These are phyloP conservation scores for Spathaspora gorwiae DNA, from an alignment of 805 yeast genomes.

Conservation along the genomic window DNA sequence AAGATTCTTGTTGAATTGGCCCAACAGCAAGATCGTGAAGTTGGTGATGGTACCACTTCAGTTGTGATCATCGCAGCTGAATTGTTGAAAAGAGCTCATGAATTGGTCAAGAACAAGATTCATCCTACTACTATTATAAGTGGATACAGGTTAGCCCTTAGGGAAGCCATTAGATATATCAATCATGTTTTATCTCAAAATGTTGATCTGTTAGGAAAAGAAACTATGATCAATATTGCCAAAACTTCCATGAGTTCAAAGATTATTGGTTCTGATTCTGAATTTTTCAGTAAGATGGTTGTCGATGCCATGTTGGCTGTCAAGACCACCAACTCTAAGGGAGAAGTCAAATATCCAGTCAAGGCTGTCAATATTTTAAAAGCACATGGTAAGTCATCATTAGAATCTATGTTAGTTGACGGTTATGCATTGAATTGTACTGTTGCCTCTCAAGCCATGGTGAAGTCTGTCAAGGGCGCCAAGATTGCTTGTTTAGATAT, in stretches of 20 bases:
- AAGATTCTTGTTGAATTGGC: conserved; percentile 95
- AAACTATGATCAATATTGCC: conserved; percentile 84
- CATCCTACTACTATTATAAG: conserved; percentile 98
- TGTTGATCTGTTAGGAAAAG: conserved; percentile 76
- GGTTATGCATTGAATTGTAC: conserved; percentile 98
- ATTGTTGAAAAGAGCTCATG: conserved; percentile 86
- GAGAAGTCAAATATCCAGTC: conserved; percentile 89
- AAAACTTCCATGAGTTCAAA: conserved; percentile 96
- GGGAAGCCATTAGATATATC: conserved; percentile 85
- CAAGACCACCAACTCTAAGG: conserved; percentile 81
- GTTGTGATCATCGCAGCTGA: conserved; percentile 96
- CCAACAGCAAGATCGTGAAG: conserved; percentile 98
- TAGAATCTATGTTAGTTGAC: conserved; percentile 78
- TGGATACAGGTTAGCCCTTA: conserved; percentile 89
- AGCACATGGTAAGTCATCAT: conserved; percentile 92
- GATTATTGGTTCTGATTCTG: conserved; percentile 91
- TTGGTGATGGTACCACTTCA: conserved; percentile 97
- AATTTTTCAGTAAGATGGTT: conserved; percentile 82
- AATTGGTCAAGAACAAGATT: conserved; percentile 84
- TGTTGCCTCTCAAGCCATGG: conserved; percentile 96
- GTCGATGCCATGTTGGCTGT: conserved; percentile 96
- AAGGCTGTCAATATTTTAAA: conserved; percentile 94
- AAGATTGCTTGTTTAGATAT: conserved; percentile 86
- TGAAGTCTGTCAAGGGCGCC: conserved; percentile 62
- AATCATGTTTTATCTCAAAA: conserved; percentile 78